Evolutionary conservation across 176 grass and related monocot species (phyloP), one percentile per base, ranked within the genome.

Genomic region (Eragrostis nindensis): DNA sequence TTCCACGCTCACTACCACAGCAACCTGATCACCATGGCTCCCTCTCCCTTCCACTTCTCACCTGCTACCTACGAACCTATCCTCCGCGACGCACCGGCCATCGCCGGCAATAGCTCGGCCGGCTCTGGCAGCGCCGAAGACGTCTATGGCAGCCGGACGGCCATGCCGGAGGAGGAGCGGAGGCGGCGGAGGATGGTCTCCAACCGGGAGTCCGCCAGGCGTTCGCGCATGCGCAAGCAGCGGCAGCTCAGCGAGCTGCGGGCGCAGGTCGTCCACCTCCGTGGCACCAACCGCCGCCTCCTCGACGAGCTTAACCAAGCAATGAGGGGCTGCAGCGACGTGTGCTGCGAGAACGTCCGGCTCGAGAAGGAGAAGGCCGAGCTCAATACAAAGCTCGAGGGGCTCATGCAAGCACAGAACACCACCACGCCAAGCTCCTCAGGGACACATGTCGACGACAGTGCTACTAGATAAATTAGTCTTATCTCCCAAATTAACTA

Each of bases 201-300:
- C 27, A 99, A 99, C 85, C 76, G 96, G 46, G 96, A 99, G 85
- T 99, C 96, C 1, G 96, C 96, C 2, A 79, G 96, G 57, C 78
- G 93, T 63, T 95, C 93, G 7, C 96, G 96, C 69, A 93, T 99
- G 88, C 90, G 96, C 63, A 95, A 99, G 85, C 96, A 99, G 76
- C 78, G 88, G 70, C 93, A 99, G 63, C 80, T 99, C 56, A 84
- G 62, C 3, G 90, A 99, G 89, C 88, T 99, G 19, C 79, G 88
- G 81, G 81, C 76, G 8, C 88, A 86, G 82, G 96, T 93, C 6
- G 53, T 86, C 29, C 92, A 90, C 74, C 82, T 99, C 44, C 88
- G 90, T 2, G 54, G 68, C 5, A 62, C 69, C 83, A 99, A 95
- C 71, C 87, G 88, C 59, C 86, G 60, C 61, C 93, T 95, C 83